Evolutionary conservation across 768 basidiomycete genomes (phyloP).

Genomic region (Cystobasidiopsis lactophilus): DNA sequence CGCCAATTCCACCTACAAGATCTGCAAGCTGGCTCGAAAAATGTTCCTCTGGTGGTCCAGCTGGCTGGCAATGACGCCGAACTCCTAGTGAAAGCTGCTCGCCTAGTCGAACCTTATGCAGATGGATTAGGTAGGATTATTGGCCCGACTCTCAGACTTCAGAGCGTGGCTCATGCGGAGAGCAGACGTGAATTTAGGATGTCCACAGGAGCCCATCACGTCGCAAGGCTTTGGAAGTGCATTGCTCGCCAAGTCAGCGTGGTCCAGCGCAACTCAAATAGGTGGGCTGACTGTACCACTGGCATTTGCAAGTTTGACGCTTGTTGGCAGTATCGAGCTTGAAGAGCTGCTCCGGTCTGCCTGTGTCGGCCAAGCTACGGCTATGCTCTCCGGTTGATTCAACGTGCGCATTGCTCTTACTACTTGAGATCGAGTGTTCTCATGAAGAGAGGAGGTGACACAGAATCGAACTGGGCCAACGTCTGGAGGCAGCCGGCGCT

Average conservation of each 20-base stretch:
- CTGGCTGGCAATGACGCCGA: no score
- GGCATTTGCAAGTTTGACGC: background rate
- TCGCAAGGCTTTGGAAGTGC: conserved; percentile 53
- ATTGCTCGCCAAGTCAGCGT: conserved; percentile 47
- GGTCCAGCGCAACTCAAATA: conserved; percentile 43
- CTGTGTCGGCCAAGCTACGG: conserved; percentile 40
- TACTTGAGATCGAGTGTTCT: no score
- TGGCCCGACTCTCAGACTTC: no score
- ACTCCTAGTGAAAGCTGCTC: no score
- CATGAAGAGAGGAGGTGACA: no score
- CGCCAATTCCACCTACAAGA: no score
- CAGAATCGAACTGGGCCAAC: conserved; percentile 36
- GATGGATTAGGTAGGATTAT: no score
- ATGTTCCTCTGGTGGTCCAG: no score
- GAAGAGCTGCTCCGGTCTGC: conserved; percentile 40
- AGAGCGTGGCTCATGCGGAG: background rate
- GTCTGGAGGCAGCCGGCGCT: conserved; percentile 42
- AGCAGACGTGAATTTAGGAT: conserved; percentile 57
- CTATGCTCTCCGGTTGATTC: conserved; percentile 33
- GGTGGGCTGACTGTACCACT: conserved; percentile 28
- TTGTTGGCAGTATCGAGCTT: conserved; percentile 37
- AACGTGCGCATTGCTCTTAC: no score
- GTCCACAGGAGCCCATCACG: conserved; percentile 47
- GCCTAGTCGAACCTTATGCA: no score
- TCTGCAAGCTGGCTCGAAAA: no score